Evolutionary conservation across 768 basidiomycete species (phyloP), one percentile per base, ranked within the genome.

Genomic region (Agaricus blazei): DNA sequence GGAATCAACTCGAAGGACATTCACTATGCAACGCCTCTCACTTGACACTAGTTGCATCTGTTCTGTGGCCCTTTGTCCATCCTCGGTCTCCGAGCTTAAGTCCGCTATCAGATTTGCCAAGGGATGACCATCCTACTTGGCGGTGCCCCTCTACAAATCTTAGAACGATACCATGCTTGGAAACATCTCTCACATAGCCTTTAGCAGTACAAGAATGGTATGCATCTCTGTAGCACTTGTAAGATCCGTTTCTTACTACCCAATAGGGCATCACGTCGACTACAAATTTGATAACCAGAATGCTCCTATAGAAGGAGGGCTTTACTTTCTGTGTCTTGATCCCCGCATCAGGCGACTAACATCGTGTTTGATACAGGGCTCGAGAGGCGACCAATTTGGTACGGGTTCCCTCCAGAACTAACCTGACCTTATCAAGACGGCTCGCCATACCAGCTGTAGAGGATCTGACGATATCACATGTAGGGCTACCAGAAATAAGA

Each of bases 81-180:
- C 28, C 19, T 56, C 15, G 47, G 41, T 1, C 12, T 56, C 3
- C 43, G 19, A 19, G 54, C 48, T 23, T 42, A 44, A 9, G 19
- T 27, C 6, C 48, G 37, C 34, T 12, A n/a, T 31, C 34, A 56
- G 15, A 37, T 14, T n/a, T 41, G 48, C 23, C 48, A 56, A 11
- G 54, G 48, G 2, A 29, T 42, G 3, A 26, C 44, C 24, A 29
- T 56, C 48, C 42, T 50, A 0, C 41, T 56, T 11, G 48, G 47
- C 9, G 34, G 49, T 14, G 36, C 23, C 15, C 19, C 19, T 19
- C 41, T 56, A 11, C 54, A 56, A 27, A 1, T 56, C 12, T 4
- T 56, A 34, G 54, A 56, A 31, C 48, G 54, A 15, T 56, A 56
- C n/a, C 50, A 36, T 23, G 29, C 54, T 1, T 49, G 41, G 40